Evolutionary conservation across 495 filamentous ascomycete genomes (phyloP).

Genomic region (Neurospora sp.): DNA sequence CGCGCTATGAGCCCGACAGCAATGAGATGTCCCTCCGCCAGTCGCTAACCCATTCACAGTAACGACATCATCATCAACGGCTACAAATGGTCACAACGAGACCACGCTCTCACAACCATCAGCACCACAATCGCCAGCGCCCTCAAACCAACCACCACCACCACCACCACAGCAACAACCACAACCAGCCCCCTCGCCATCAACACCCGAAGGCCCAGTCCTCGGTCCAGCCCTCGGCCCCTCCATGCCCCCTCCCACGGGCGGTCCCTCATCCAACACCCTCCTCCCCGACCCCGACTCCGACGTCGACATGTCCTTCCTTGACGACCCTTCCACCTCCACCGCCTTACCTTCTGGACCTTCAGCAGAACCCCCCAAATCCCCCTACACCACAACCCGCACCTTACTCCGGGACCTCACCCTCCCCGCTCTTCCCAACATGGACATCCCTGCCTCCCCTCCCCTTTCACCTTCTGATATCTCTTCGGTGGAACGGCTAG

Average conservation of each 20-base stretch:
- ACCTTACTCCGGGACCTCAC: slow-evolving; percentile 68
- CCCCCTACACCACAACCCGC: slow-evolving; percentile 60
- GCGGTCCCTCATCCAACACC: not conserved
- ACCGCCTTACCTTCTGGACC: not conserved
- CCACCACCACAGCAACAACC: not conserved
- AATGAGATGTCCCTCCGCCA: not conserved
- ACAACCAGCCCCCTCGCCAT: not conserved
- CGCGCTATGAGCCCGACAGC: not conserved
- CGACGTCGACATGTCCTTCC: slow-evolving; percentile 17
- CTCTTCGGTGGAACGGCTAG: not conserved
- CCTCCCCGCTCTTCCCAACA: slow-evolving; percentile 67
- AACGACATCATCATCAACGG: not conserved
- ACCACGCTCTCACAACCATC: not conserved
- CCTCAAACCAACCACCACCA: not conserved
- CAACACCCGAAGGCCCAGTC: slow-evolving; percentile 19
- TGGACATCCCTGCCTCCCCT: slow-evolving; percentile 78
- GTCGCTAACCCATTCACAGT: not conserved
- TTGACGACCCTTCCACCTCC: slow-evolving; percentile 1
- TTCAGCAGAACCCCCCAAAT: slow-evolving; percentile 36
- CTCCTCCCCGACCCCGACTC: slow-evolving; percentile 3
- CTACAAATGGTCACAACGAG: not conserved
- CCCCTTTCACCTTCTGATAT: slow-evolving; percentile 59
- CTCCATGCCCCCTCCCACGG: slow-evolving; percentile 3
- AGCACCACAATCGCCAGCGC: not conserved
- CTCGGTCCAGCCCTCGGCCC: slow-evolving; percentile 24